phyloP scores from a whole-genome alignment of 2,329 filamentous ascomycete genomes.

The Aspergillus ochraceoroseus region DNA sequence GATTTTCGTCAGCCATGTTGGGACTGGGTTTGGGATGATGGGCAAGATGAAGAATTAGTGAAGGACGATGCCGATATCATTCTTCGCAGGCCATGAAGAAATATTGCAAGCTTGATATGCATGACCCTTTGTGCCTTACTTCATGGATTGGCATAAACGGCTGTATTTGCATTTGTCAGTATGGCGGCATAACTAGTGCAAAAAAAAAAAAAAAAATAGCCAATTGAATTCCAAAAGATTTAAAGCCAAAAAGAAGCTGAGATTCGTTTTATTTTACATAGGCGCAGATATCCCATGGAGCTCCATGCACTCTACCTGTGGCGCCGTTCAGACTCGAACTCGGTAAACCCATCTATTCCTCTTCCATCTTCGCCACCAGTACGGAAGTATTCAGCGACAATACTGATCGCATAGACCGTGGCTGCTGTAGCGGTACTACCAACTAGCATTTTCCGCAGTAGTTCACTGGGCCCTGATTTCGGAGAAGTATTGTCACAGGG shows the following conservation, averaged over 20 bases:
- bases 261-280: constrained; percentile 4
- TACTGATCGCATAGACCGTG: constrained; percentile 42
- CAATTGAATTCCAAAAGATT: not conserved
- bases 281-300: constrained; percentile 2
- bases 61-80: constrained; percentile 10
- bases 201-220: no score
- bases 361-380: constrained; percentile 39
- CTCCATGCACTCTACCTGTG: constrained; percentile 16
- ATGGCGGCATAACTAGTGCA: no score
- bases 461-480: constrained; percentile 15
- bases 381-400: constrained; percentile 40
- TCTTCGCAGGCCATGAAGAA: constrained; percentile 5
- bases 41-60: constrained; percentile 2
- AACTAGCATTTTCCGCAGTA: constrained; percentile 34
- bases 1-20: constrained; percentile 20
- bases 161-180: no score
- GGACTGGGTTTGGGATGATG: constrained; percentile 25
- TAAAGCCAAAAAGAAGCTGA: not conserved
- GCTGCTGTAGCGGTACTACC: constrained; percentile 34
- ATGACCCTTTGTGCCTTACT: no score
- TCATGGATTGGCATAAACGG: no score
- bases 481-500: not conserved
- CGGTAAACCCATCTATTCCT: constrained; percentile 39
- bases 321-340: constrained; percentile 36
- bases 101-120: no score